Evolutionary conservation across 2,329 filamentous ascomycete species (phyloP).

Genomic region (Helotiales sp.): DNA sequence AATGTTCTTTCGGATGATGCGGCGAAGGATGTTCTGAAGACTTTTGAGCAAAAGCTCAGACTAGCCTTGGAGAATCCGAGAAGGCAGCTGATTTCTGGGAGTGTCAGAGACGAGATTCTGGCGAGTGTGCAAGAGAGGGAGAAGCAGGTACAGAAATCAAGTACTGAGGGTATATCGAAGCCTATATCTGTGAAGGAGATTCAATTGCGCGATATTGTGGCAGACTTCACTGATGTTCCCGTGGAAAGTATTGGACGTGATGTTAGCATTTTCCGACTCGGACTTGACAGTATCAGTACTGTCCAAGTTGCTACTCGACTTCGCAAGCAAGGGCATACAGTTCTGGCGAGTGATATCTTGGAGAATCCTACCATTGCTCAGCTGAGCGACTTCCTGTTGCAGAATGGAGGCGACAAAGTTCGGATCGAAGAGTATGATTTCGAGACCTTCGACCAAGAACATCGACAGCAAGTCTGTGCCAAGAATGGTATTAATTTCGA

Average conservation of each 20-base stretch:
- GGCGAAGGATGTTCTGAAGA: slow-evolving; percentile 18
- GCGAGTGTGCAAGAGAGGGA: slow-evolving; percentile 8
- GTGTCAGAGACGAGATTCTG: slow-evolving; percentile 24
- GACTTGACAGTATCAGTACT: slow-evolving; percentile 87
- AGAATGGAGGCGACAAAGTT: neutral
- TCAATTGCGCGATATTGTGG: slow-evolving; percentile 43
- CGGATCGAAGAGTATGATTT: slow-evolving; percentile 45
- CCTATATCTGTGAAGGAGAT: slow-evolving; percentile 37
- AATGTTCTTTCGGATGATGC: slow-evolving; percentile 35
- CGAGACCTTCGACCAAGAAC: slow-evolving; percentile 46
- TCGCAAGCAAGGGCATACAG: slow-evolving; percentile 54
- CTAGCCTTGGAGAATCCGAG: slow-evolving; percentile 30
- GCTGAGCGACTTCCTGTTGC: slow-evolving; percentile 23
- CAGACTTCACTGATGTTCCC: slow-evolving; percentile 55
- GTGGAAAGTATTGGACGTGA: slow-evolving; percentile 51
- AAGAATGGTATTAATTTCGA: slow-evolving; percentile 20
- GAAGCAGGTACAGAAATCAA: neutral
- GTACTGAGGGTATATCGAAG: neutral
- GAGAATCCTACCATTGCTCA: slow-evolving; percentile 53
- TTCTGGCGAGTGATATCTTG: slow-evolving; percentile 74
- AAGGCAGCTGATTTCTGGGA: slow-evolving; percentile 27
- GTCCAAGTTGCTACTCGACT: slow-evolving; percentile 73
- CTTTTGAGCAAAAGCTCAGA: slow-evolving; percentile 27
- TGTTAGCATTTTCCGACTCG: slow-evolving; percentile 83
- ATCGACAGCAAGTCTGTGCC: slow-evolving; percentile 35